Evolutionary conservation across 345 rosid species (phyloP), one percentile per base, ranked within the genome.

Genomic region (Syzygium grande): DNA sequence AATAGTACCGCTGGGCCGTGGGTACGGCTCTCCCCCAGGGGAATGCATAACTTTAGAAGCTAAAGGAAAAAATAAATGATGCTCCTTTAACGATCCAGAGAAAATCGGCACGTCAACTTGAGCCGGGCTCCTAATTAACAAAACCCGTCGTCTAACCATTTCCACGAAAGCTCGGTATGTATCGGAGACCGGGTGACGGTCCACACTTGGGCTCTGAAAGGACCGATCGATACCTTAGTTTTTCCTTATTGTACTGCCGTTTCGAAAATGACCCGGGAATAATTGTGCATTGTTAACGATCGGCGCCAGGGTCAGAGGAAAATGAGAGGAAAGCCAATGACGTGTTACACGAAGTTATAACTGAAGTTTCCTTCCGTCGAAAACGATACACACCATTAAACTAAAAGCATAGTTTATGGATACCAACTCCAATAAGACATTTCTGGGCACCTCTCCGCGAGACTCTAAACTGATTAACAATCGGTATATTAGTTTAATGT

Each of bases 281-380:
- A 86, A 88, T 77, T 88, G 88, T 88, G 5, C 22, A 52, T 46
- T 86, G 59, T 84, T 34, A 87, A 92, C 51, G 11, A 15, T 52
- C 34, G 27, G 49, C 30, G 23, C 22, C 65, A 53, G 49, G 56
- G 38, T 55, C 15, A 34, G n/a, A 30, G 59, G 89, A 90, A 86
- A 89, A 87, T 16, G 91, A 91, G 87, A 86, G 89, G 92, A 83
- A 85, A 51, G 90, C 86, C 90, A 49, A 52, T 84, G 89, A 73
- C 88, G 58, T 68, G 89, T 87, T 51, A 49, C 19, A 53, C 59
- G 87, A 90, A 87, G 92, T 89, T 61, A 38, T 87, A 80, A 86
- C 51, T 86, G 91, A 85, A 86, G 91, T 87, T 87, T 91, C 89
- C 52, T 84, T 43, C 78, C 80, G 53, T 88, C 84, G 86, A 86